Base-by-base conservation (phyloP, 2,329 filamentous ascomycete genomes). In the Fusarium sp. region DNA sequence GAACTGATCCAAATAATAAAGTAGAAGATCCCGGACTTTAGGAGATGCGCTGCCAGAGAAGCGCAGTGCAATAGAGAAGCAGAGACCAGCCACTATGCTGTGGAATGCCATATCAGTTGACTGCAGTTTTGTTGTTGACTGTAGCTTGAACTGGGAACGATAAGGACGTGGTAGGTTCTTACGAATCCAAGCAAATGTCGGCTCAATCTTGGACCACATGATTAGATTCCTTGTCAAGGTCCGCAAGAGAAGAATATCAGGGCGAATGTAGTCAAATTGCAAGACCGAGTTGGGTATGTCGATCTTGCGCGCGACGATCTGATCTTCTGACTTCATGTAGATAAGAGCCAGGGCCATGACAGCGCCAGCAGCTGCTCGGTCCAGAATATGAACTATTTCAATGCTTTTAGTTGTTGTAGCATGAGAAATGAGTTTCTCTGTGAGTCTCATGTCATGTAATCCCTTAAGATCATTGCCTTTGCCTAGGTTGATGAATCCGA, bases 261-360 rank as follows among this genome's bases (percentile, higher is more conserved):
- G 96, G 5, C 96, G 91, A 23, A 98, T 92, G 79, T 98, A 98
- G 79, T 98, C 96, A 79, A 97, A 98, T 74, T 98, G 95, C 38
- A 96, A 87, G 31, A 93, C 84, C 0, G 96, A 97, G 73, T 97
- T 93, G 2, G 97, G 97, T 1, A 98, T 91, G 79, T 98, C 94
- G 58, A 99, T 92, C 84, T 98, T 98, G 62, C 92, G 90, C 7
- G 96, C 96, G 25, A 99, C 89, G 21, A 93, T 90, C 66, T 90
- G 88, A 78, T 99, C 94, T 72, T 97, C 94, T 0, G 95, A 96
- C 82, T 98, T 98, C 94, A 99, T 96, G 81, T 95, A 99, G 37
- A 99, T 95, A 60, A 99, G 87, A 4, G 94, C 90, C 65, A 98
- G 87, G 2, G 96, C 95, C 76, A 98, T 89, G 12, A 97, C 94